phyloP scores from a whole-genome alignment of 225 moss, liverwort and hornwort genomes.

The Thuidium tamariscinum region DNA sequence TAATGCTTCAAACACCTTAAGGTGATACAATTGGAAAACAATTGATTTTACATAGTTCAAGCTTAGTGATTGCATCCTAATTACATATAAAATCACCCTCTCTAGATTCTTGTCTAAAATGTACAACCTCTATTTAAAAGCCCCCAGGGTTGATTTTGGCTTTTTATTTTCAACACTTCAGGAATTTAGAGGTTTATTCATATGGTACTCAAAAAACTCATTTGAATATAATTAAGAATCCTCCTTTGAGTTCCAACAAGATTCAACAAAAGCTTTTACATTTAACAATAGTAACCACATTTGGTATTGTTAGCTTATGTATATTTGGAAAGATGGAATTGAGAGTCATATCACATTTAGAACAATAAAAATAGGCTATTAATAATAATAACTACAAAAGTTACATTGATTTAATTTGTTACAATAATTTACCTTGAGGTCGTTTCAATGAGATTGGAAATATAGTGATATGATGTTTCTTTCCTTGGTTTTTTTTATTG shows the following conservation, averaged over 20 bases:
- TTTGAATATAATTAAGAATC: not conserved
- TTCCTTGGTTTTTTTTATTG: not conserved
- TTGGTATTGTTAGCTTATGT: not conserved
- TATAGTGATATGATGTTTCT: rapidly evolving
- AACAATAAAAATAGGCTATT: rapidly evolving
- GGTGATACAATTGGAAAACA: not conserved
- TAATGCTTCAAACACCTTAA: rapidly evolving
- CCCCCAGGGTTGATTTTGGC: rapidly evolving
- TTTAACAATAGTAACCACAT: not conserved
- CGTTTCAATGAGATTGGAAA: not conserved
- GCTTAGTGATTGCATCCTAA: not conserved
- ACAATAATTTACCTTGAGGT: rapidly evolving
- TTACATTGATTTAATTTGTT: not conserved
- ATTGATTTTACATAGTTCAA: not conserved
- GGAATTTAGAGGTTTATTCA: not conserved
- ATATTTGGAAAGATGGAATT: no score
- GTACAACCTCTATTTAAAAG: not conserved
- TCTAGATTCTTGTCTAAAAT: not conserved
- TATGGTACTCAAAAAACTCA: rapidly evolving
- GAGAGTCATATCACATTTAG: rapidly evolving
- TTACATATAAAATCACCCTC: not conserved
- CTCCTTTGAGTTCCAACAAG: not conserved
- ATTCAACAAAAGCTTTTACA: not conserved
- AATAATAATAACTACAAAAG: rapidly evolving
- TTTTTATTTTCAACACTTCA: not conserved